Evolutionary conservation across 495 filamentous ascomycete genomes (phyloP).

Genomic region (Staphylotrichum longicolle): DNA sequence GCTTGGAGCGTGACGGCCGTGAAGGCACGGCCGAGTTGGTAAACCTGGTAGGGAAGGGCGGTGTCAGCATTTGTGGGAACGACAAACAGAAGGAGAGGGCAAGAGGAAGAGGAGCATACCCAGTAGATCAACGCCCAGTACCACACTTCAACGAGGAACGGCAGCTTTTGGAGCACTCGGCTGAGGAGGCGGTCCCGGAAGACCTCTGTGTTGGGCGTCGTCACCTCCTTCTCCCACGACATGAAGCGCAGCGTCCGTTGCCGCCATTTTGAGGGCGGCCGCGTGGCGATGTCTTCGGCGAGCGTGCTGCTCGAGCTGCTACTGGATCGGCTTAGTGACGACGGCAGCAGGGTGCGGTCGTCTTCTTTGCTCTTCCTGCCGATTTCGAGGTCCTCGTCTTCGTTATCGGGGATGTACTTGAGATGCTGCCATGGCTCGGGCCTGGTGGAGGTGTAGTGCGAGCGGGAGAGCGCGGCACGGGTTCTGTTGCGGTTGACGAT

Average conservation of each 20-base stretch:
- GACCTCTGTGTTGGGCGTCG: conserved; percentile 32
- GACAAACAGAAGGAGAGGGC: neutral
- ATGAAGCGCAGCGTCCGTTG: conserved; percentile 27
- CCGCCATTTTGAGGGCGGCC: conserved; percentile 18
- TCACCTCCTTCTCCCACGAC: conserved; percentile 28
- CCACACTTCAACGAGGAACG: conserved; percentile 76
- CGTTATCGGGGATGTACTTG: conserved; percentile 24
- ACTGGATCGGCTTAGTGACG: conserved; percentile 18
- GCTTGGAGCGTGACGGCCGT: conserved; percentile 60
- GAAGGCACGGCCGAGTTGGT: conserved; percentile 39
- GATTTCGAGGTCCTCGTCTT: conserved; percentile 16
- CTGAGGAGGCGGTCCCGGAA: conserved; percentile 34
- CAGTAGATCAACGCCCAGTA: conserved; percentile 75
- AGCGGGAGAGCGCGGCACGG: conserved; percentile 4
- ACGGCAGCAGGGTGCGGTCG: neutral
- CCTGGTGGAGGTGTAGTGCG: conserved; percentile 13
- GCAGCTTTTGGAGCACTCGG: conserved; percentile 62
- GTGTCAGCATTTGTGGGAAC: neutral
- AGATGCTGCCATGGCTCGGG: conserved; percentile 27
- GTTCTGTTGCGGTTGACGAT: conserved; percentile 37
- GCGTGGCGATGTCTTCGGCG: conserved; percentile 13
- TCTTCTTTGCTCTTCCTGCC: conserved; percentile 9
- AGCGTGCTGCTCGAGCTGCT: conserved; percentile 28
- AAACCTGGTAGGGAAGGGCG: conserved; percentile 23
- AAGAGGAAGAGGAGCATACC: conserved; percentile 51